phyloP scores from a whole-genome alignment of 169 alveolate species.

The Cryptosporidium felis region DNA sequence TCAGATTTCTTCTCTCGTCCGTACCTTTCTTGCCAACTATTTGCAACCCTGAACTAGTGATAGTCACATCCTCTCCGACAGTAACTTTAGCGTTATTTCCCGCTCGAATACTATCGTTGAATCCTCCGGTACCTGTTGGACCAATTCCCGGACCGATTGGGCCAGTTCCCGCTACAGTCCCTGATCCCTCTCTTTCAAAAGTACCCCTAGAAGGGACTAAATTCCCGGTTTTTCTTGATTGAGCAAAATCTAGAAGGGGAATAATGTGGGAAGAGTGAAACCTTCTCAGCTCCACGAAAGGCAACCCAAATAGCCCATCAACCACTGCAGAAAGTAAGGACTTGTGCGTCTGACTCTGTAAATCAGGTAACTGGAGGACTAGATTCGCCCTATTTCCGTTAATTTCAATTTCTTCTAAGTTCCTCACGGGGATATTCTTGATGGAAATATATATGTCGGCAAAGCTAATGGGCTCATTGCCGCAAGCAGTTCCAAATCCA shows the following conservation, averaged over 20 bases:
- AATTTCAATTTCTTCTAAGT: constrained; percentile 34
- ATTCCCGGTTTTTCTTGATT: too few species aligned
- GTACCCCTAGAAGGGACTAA: too few species aligned
- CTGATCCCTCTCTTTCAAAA: too few species aligned
- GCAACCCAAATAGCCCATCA: constrained; percentile 16
- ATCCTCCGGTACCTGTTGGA: too few species aligned
- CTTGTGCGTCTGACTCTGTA: constrained; percentile 8
- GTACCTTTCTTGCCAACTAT: too few species aligned
- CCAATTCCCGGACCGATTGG: too few species aligned
- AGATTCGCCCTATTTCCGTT: constrained; percentile 22
- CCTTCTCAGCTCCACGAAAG: constrained; percentile 31
- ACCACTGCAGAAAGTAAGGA: constrained; percentile 22
- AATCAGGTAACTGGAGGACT: not conserved
- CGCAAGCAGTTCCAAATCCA: not conserved
- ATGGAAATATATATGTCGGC: constrained; percentile 23
- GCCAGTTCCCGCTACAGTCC: too few species aligned
- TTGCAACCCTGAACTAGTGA: too few species aligned
- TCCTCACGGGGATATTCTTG: constrained; percentile 25
- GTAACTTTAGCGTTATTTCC: too few species aligned
- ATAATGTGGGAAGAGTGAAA: not conserved
- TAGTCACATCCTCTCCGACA: too few species aligned
- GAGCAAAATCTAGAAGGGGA: not conserved
- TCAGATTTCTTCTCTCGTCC: too few species aligned
- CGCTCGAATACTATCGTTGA: too few species aligned
- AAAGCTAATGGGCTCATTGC: not conserved